Conservation (phyloP, 805 yeast species). For the Zygoascus flipseniorum region DNA sequence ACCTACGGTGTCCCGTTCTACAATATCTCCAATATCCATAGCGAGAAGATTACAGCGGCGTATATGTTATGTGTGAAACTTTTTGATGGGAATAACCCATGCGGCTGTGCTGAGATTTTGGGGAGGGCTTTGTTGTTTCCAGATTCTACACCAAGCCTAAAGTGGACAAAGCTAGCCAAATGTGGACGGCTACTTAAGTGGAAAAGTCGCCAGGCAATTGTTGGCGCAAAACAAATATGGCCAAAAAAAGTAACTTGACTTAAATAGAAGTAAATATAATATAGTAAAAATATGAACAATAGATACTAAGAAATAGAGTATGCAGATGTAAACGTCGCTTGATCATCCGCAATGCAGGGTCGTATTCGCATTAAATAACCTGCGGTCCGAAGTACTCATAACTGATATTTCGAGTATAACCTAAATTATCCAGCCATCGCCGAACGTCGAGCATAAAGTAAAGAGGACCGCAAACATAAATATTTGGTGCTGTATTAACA, state of each 20-base stretch:
- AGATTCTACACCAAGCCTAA: too few species aligned
- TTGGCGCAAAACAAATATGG: too few species aligned
- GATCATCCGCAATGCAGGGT: neutral
- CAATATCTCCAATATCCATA: conserved; percentile 70
- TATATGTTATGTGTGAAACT: neutral
- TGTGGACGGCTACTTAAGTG: too few species aligned
- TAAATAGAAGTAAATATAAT: neutral
- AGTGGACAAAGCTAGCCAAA: too few species aligned
- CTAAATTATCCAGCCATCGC: neutral
- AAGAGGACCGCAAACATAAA: conserved; percentile 7
- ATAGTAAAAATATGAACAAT: neutral
- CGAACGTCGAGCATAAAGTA: conserved; percentile 6
- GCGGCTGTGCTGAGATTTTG: neutral
- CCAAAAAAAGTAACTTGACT: neutral
- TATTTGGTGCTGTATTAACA: neutral
- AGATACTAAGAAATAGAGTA: neutral
- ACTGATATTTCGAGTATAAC: conserved; percentile 1
- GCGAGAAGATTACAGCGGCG: neutral
- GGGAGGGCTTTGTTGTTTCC: too few species aligned
- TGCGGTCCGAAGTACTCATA: conserved; percentile 10
- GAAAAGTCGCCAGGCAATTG: too few species aligned
- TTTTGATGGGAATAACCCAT: neutral
- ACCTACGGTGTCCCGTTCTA: conserved; percentile 34
- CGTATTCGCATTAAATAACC: conserved; percentile 9
- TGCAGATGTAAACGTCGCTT: neutral